phyloP scores from a whole-genome alignment of 2,329 filamentous ascomycete genomes.

The Nannizzia gypsea region DNA sequence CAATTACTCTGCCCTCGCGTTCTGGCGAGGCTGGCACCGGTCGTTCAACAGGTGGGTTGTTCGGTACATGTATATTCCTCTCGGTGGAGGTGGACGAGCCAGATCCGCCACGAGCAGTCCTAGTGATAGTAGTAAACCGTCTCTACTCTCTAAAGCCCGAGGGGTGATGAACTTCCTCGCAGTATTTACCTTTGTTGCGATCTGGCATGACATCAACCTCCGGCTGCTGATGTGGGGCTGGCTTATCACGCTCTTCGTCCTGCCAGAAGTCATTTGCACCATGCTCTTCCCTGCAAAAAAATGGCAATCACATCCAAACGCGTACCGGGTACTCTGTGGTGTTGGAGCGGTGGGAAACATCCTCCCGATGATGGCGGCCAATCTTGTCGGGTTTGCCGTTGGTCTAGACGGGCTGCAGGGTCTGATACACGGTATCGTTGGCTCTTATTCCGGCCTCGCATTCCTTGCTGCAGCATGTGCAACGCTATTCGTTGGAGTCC shows the following conservation, averaged over 20 bases:
- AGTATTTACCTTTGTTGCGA: slow-evolving; percentile 90
- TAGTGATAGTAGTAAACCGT: slow-evolving; percentile 18
- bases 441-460: slow-evolving; percentile 60
- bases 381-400: slow-evolving; percentile 87
- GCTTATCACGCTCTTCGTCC: slow-evolving; percentile 85
- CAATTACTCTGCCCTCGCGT: slow-evolving; percentile 80
- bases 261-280: slow-evolving; percentile 68
- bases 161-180: slow-evolving; percentile 64
- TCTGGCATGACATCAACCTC: slow-evolving; percentile 96
- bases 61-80: slow-evolving; percentile 83
- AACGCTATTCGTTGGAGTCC: slow-evolving; percentile 71
- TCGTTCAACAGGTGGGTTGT: slow-evolving; percentile 91
- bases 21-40: slow-evolving; percentile 95
- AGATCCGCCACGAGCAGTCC: slow-evolving; percentile 22
- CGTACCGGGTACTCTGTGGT: slow-evolving; percentile 70
- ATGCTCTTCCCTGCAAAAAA: slow-evolving; percentile 60
- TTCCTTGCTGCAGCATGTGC: slow-evolving; percentile 62
- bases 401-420: slow-evolving; percentile 76
- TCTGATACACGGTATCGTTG: slow-evolving; percentile 62
- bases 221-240: slow-evolving; percentile 90
- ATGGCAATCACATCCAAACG: slow-evolving; percentile 57
- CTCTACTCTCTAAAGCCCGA: slow-evolving; percentile 40
- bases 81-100: slow-evolving; percentile 54
- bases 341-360: slow-evolving; percentile 72
- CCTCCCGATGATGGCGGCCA: slow-evolving; percentile 91